phyloP scores from a whole-genome alignment of 1,139 yeast genomes.

The Yamadazyma songkhlaensis region DNA sequence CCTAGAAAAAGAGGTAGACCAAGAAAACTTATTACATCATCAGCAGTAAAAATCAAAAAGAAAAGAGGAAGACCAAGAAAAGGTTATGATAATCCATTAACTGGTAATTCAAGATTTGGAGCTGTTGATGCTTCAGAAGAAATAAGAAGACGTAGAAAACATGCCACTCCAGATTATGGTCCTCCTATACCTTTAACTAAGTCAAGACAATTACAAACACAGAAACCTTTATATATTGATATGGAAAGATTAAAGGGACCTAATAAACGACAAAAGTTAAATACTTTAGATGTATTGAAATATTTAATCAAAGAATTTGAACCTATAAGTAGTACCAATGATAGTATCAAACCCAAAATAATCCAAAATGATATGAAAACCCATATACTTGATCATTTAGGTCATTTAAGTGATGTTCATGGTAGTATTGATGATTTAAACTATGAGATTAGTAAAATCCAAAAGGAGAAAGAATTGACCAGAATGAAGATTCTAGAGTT shows the following conservation, averaged over 20 bases:
- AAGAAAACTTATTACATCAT: neutral
- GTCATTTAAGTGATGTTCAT: slow-evolving; percentile 33
- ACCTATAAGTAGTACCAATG: slow-evolving; percentile 17
- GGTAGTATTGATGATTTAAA: slow-evolving; percentile 41
- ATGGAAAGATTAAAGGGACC: slow-evolving; percentile 25
- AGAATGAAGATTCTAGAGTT: slow-evolving; percentile 39
- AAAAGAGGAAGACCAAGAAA: slow-evolving; percentile 16
- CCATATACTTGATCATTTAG: slow-evolving; percentile 28
- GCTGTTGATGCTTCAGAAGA: slow-evolving; percentile 1
- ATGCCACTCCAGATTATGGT: neutral
- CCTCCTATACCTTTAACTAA: slow-evolving; percentile 20
- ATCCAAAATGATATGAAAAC: slow-evolving; percentile 31
- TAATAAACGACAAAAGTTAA: slow-evolving; percentile 24
- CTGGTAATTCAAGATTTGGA: slow-evolving; percentile 1
- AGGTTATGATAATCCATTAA: neutral
- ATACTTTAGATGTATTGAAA: slow-evolving; percentile 38
- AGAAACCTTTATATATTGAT: slow-evolving; percentile 28
- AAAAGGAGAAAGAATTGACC: slow-evolving; percentile 37
- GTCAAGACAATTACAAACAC: slow-evolving; percentile 17
- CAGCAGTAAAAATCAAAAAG: slow-evolving; percentile 6
- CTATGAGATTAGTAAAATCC: slow-evolving; percentile 34
- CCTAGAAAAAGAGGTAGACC: slow-evolving; percentile 12
- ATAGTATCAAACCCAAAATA: slow-evolving; percentile 18
- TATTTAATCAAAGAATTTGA: slow-evolving; percentile 29
- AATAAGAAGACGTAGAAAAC: neutral